Evolutionary conservation across 768 basidiomycete species (phyloP).

Genomic region (Tephrocybe sp.): DNA sequence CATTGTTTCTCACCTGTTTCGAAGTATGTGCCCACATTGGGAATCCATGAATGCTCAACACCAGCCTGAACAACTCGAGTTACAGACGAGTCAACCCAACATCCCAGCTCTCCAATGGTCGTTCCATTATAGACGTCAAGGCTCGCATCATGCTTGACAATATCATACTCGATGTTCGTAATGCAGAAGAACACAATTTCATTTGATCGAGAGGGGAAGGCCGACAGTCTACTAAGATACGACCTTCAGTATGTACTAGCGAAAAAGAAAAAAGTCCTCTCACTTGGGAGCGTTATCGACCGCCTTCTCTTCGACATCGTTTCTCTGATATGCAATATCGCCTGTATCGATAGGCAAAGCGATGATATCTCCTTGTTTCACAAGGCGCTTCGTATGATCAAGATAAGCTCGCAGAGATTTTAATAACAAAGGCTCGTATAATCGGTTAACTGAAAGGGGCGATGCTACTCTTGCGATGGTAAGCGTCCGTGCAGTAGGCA

Average conservation of each 20-base stretch:
- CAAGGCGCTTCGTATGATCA: slow-evolving; percentile 44
- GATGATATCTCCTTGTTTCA: slow-evolving; percentile 75
- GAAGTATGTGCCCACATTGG: slow-evolving; percentile 46
- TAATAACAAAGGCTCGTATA: slow-evolving; percentile 61
- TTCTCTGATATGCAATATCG: slow-evolving; percentile 19
- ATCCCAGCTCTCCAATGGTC: slow-evolving; percentile 72
- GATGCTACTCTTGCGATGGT: slow-evolving; percentile 83
- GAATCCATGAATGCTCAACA: slow-evolving; percentile 62
- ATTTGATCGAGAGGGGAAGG: slow-evolving; percentile 28
- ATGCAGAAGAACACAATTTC: slow-evolving; percentile 74
- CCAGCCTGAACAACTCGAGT: slow-evolving; percentile 84
- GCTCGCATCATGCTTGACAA: slow-evolving; percentile 32
- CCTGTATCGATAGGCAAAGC: slow-evolving; percentile 62
- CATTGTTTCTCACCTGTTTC: slow-evolving; percentile 38
- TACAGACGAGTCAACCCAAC: slow-evolving; percentile 69
- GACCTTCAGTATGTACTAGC: not conserved
- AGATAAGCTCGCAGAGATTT: slow-evolving; percentile 65
- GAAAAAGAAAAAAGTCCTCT: slow-evolving; percentile 1
- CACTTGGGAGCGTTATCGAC: slow-evolving; percentile 23
- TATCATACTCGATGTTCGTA: slow-evolving; percentile 70
- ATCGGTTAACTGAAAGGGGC: slow-evolving; percentile 60
- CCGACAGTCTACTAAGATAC: not conserved
- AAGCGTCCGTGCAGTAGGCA: slow-evolving; percentile 68
- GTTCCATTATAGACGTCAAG: slow-evolving; percentile 52
- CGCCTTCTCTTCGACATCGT: slow-evolving; percentile 21